Percentiles rank a stretch among this genome's conserved stretches.
These are phyloP conservation scores for Entomortierella parvispora DNA, from an alignment of 192 early-diverging fungal genomes.

Conservation along the genomic window DNA sequence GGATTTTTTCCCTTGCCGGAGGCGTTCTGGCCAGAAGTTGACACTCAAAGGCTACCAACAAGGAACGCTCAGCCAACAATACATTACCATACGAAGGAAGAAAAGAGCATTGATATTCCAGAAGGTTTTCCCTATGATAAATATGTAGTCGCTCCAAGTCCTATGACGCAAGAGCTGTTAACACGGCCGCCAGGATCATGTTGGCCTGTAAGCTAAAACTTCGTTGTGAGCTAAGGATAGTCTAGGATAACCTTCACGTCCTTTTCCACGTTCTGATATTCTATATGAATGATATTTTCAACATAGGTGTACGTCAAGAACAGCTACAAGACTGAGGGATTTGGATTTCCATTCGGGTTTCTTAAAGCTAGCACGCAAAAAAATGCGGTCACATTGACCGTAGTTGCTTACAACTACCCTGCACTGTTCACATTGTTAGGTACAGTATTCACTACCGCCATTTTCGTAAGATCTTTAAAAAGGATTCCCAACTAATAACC, in stretches of 20 bases:
- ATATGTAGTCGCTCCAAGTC: slow-evolving; percentile 73
- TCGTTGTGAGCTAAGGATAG: slow-evolving; percentile 23
- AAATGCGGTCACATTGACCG: slow-evolving; percentile 76
- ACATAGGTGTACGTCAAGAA: slow-evolving; percentile 67
- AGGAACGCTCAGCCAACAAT: slow-evolving; percentile 74
- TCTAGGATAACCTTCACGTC: slow-evolving; percentile 8
- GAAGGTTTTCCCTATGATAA: slow-evolving; percentile 82
- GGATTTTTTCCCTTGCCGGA: slow-evolving; percentile 82
- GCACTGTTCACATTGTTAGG: slow-evolving; percentile 74
- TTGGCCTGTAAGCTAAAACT: slow-evolving; percentile 58
- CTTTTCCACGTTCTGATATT: no score
- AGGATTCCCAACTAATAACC: neutral
- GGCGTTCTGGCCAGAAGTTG: slow-evolving; percentile 71
- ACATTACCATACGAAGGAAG: slow-evolving; percentile 59
- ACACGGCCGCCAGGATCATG: slow-evolving; percentile 59
- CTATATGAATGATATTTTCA: neutral
- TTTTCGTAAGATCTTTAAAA: neutral
- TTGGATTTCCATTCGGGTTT: slow-evolving; percentile 79
- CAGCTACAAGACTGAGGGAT: slow-evolving; percentile 68
- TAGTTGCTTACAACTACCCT: slow-evolving; percentile 84
- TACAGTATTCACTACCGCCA: slow-evolving; percentile 9
- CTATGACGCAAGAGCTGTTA: slow-evolving; percentile 70
- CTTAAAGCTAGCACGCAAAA: slow-evolving; percentile 72
- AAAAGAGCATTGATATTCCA: slow-evolving; percentile 69
- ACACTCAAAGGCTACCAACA: slow-evolving; percentile 48